phyloP scores from a whole-genome alignment of 1,139 yeast genomes.

The Hansenula sp. region DNA sequence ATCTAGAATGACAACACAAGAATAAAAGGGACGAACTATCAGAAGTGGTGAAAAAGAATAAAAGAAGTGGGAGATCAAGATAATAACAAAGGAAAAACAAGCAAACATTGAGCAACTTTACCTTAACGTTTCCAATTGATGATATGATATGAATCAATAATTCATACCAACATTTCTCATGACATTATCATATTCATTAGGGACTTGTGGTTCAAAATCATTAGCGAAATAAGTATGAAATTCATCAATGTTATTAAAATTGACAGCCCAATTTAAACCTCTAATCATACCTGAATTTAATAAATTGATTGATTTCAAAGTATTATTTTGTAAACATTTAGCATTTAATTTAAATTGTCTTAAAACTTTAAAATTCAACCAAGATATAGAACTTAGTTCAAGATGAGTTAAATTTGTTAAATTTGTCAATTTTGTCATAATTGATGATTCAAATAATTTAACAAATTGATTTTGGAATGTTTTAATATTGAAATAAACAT shows the following conservation, averaged over 20 bases:
- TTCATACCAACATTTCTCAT: constrained; percentile 22
- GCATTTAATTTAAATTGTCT: constrained; percentile 29
- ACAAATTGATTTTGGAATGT: constrained; percentile 13
- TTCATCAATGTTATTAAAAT: constrained; percentile 20
- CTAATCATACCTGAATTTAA: constrained; percentile 59
- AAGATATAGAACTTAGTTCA: constrained; percentile 44
- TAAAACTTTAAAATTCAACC: constrained; percentile 45
- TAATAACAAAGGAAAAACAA: no score
- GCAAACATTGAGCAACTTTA: no score
- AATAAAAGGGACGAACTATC: not conserved
- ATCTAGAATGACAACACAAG: no score
- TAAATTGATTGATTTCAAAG: constrained; percentile 34
- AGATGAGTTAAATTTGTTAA: constrained; percentile 29
- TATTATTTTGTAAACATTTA: constrained; percentile 12
- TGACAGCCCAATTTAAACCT: constrained; percentile 50
- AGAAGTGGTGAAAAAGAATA: not conserved
- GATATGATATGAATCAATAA: no score
- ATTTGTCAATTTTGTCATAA: constrained; percentile 32
- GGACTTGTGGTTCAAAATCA: constrained; percentile 12
- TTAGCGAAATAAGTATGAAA: constrained; percentile 18
- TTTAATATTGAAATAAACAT: constrained; percentile 11
- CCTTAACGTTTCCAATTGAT: no score
- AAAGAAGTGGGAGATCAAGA: no score
- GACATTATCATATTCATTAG: constrained; percentile 5
- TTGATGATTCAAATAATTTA: constrained; percentile 37